Conservation (phyloP, 1,284 basidiomycete genomes). For the Boletus smithii region DNA sequence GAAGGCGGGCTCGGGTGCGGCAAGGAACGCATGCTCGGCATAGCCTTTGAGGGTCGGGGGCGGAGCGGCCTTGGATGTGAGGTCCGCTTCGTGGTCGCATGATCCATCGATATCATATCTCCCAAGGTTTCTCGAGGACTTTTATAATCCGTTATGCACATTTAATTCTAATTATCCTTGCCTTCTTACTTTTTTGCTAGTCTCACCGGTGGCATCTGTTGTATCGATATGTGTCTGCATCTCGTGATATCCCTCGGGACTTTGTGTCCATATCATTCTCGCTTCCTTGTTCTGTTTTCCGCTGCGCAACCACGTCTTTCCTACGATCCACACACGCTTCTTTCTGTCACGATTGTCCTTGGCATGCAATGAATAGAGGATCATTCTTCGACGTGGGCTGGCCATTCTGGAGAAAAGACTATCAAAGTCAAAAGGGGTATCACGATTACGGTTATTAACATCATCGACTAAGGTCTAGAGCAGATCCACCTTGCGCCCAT, state of each 20-base stretch:
- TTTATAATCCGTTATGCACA: slow-evolving; percentile 32
- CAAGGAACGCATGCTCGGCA: slow-evolving; percentile 52
- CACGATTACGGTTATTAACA: slow-evolving; percentile 3
- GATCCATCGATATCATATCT: slow-evolving; percentile 12
- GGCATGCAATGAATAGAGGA: slow-evolving; percentile 16
- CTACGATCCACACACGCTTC: background rate
- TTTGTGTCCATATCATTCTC: slow-evolving; percentile 1
- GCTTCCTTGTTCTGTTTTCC: background rate
- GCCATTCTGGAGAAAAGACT: background rate
- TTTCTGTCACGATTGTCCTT: too few relatives aligned
- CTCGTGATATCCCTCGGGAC: slow-evolving; percentile 21
- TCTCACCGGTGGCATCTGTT: slow-evolving; percentile 6
- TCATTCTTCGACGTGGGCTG: background rate
- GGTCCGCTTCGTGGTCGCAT: slow-evolving; percentile 35
- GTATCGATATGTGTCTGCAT: slow-evolving; percentile 28
- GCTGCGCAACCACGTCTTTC: slow-evolving; percentile 4
- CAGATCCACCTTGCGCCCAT: slow-evolving; percentile 37
- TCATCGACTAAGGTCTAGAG: slow-evolving; percentile 40
- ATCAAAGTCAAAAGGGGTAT: slow-evolving; percentile 9
- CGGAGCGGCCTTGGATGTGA: slow-evolving; percentile 46
- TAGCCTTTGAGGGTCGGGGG: slow-evolving; percentile 59
- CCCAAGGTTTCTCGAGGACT: slow-evolving; percentile 10
- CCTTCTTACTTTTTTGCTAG: background rate
- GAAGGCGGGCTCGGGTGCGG: slow-evolving; percentile 49
- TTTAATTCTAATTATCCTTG: slow-evolving; percentile 33